These are phyloP conservation scores for Stephania yunnanensis DNA, from an alignment of 164 flowering plant species.

Conservation along the genomic window DNA sequence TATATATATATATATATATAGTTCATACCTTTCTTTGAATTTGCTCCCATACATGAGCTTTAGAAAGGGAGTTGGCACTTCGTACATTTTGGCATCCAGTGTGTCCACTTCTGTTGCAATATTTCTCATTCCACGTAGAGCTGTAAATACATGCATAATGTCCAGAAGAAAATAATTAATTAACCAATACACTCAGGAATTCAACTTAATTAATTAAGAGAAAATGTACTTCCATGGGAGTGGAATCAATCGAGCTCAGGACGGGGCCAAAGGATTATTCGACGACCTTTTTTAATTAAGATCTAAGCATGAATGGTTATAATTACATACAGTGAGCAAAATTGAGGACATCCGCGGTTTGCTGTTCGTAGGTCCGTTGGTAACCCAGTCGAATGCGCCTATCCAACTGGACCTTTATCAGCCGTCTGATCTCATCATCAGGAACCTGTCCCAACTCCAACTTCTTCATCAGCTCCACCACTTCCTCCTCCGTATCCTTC, in stretches of 20 bases:
- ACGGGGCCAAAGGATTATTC: too few relatives aligned
- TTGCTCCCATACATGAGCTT: constrained; percentile 7
- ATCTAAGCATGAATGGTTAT: too few relatives aligned
- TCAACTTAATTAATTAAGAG: too few relatives aligned
- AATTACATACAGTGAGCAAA: too few relatives aligned
- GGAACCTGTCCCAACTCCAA: constrained; percentile 7
- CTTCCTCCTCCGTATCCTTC: not conserved
- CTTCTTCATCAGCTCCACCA: not conserved
- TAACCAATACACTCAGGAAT: too few relatives aligned
- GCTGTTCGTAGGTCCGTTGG: constrained; percentile 12
- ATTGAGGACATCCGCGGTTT: constrained; percentile 4
- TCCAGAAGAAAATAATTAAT: too few relatives aligned
- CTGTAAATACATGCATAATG: not conserved
- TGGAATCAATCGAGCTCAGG: too few relatives aligned
- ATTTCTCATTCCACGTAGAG: constrained; percentile 9
- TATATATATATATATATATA: too few relatives aligned
- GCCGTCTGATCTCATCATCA: constrained; percentile 2
- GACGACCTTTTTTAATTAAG: too few relatives aligned
- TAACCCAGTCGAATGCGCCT: constrained; percentile 13
- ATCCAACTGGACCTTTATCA: not conserved
- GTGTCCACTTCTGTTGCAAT: constrained; percentile 11
- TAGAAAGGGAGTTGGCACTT: constrained; percentile 9
- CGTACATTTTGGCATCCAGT: constrained; percentile 5
- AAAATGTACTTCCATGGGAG: too few relatives aligned
- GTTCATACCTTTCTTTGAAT: constrained; percentile 6